phyloP scores from a whole-genome alignment of 2,329 filamentous ascomycete species.

The Penicillium concentricum region DNA sequence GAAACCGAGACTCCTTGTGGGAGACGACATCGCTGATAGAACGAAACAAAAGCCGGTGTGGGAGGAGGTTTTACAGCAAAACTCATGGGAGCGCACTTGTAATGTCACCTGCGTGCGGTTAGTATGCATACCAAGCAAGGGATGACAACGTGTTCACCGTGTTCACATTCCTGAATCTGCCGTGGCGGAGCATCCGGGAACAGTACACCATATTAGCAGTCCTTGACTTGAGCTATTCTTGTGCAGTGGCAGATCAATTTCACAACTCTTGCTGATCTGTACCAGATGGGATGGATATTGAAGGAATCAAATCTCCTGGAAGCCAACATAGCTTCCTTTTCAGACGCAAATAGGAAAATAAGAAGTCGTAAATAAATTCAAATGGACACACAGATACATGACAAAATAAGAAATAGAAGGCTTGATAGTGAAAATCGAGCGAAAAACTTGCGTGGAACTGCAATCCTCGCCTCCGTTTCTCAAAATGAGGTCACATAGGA shows the following conservation, averaged over 20 bases:
- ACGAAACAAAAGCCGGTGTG: neutral
- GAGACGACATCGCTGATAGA: neutral
- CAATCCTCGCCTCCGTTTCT: neutral
- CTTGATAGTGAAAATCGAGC: neutral
- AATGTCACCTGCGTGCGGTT: neutral
- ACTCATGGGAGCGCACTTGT: neutral
- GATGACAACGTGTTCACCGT: neutral
- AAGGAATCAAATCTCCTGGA: neutral
- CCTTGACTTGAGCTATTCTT: neutral
- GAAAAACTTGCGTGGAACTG: neutral
- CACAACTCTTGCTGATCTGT: neutral
- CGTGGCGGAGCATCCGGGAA: neutral
- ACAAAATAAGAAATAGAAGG: no score
- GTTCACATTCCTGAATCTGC: slow-evolving; percentile 9
- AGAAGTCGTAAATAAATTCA: neutral
- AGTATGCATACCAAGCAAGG: slow-evolving; percentile 13
- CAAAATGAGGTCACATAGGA: slow-evolving; percentile 55
- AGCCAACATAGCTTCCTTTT: neutral
- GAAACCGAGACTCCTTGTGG: neutral
- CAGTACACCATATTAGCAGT: neutral
- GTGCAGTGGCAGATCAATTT: no score
- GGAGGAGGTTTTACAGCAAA: neutral
- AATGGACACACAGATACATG: neutral
- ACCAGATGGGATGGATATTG: neutral
- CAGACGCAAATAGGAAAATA: neutral